phyloP scores from a whole-genome alignment of 306 rosid genomes.

The Citrullus amarus region DNA sequence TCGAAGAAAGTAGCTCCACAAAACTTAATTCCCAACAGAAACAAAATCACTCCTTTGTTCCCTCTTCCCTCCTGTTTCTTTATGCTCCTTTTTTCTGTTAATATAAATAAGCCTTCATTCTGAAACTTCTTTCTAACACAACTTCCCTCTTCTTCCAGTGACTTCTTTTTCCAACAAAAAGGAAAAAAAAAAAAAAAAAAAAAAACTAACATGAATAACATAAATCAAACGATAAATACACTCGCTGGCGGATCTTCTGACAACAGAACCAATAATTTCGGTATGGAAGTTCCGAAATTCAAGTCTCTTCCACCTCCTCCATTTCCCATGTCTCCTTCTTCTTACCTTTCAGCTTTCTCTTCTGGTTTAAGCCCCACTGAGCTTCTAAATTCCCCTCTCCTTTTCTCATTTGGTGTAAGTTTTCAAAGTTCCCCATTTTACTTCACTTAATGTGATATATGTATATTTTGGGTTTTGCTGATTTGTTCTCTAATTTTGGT shows the following conservation, averaged over 20 bases:
- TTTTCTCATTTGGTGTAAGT: constrained; percentile 50
- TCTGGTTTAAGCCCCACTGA: constrained; percentile 49
- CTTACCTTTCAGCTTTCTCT: constrained; percentile 26
- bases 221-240: constrained; percentile 5
- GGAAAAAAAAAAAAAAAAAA: background rate
- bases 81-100: background rate
- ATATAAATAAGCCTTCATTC: constrained; percentile 1
- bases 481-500: background rate
- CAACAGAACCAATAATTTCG: constrained; percentile 14
- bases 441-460: background rate
- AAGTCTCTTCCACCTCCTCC: constrained; percentile 56
- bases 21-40: background rate
- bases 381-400: constrained; percentile 45
- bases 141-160: constrained; percentile 28
- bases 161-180: constrained; percentile 22
- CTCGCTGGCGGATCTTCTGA: constrained; percentile 31
- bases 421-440: background rate
- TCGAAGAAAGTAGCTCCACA: constrained; percentile 37
- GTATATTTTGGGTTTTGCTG: background rate
- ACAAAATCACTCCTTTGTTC: background rate
- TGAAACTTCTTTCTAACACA: background rate
- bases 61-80: background rate
- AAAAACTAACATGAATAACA: constrained; percentile 24
- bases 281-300: constrained; percentile 39
- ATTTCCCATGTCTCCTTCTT: constrained; percentile 55